These are phyloP conservation scores for Macrolepiota dolichaula DNA, from an alignment of 768 basidiomycete genomes.

Conservation along the genomic window DNA sequence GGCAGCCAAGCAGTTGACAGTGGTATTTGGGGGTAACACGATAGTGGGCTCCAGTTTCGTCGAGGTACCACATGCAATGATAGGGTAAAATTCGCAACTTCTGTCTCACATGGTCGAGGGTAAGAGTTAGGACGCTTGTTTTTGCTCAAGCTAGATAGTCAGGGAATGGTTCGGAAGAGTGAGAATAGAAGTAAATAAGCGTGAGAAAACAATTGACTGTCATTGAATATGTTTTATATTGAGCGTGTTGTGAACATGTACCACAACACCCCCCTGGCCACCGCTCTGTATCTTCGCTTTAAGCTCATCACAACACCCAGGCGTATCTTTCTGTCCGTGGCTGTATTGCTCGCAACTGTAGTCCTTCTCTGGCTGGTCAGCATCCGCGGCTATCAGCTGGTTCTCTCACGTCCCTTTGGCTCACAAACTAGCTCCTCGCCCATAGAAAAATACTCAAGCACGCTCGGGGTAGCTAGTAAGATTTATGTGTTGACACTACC, in stretches of 20 bases:
- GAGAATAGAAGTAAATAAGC: not conserved
- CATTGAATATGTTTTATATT: too few relatives aligned
- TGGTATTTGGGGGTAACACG: not conserved
- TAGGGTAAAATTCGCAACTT: not conserved
- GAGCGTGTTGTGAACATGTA: too few relatives aligned
- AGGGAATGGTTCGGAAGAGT: not conserved
- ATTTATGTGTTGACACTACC: too few relatives aligned
- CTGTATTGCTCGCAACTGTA: not conserved
- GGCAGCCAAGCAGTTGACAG: too few relatives aligned
- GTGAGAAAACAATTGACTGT: not conserved
- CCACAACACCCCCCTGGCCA: too few relatives aligned
- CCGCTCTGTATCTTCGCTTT: too few relatives aligned
- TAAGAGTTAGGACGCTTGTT: not conserved
- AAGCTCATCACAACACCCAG: too few relatives aligned
- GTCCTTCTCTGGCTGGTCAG: not conserved
- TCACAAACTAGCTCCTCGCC: too few relatives aligned
- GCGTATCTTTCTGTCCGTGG: not conserved
- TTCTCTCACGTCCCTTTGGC: too few relatives aligned
- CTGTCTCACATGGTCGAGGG: not conserved
- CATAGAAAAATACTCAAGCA: too few relatives aligned
- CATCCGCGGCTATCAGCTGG: not conserved
- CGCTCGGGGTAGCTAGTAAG: too few relatives aligned
- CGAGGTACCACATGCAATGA: not conserved
- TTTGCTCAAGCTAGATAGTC: not conserved
- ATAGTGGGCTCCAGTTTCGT: not conserved